Evolutionary conservation across 2,329 filamentous ascomycete species (phyloP), one percentile per base, ranked within the genome.

Genomic region (Diaporthe longicolla): DNA sequence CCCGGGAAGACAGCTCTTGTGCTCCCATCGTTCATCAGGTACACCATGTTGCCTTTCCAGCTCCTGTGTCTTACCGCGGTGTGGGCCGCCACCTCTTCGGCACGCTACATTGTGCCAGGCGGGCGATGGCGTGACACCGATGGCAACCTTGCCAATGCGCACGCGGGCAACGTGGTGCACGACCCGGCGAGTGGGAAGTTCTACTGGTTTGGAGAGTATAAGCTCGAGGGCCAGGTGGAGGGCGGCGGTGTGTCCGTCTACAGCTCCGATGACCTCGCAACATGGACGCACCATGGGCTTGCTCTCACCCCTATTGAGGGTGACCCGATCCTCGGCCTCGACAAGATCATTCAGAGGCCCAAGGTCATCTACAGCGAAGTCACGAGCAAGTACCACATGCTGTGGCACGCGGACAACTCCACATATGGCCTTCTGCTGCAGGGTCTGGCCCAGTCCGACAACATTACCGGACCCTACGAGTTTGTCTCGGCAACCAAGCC

Each of bases 131-230:
- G 82, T 24, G 90, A 91, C 76, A 92, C 88, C 0, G 85, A 90
- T 3, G 89, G 89, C 0, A 86, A 88, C n/a, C 79, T 91, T 17
- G 86, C 92, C 70, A 92, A 90, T 70, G 90, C 90, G 1, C 90
- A 92, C 78, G 90, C 90, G 1, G 90, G 90, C 1, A 87, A 86
- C 17, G 83, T 92, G 9, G 86, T 86, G 0, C 79, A 88, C 0
- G 89, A 91, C 54, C 80, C 87, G 52, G 84, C 85, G 7, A 85
- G 85, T 0, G 87, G 87, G 21, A 88, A 85, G 74, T 92, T 90
- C 79, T 92, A 87, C 81, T 87, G 86, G 85, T 92, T 91, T 72
- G 90, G 90, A 48, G 90, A 92, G 78, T 88, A 90, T 81, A 92
- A 92, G 81, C 81, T 85, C 15, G 80, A 91, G 76, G 89, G 86